Evolutionary conservation across 495 filamentous ascomycete species (phyloP).

Genomic region (Neohortaea acidophila): DNA sequence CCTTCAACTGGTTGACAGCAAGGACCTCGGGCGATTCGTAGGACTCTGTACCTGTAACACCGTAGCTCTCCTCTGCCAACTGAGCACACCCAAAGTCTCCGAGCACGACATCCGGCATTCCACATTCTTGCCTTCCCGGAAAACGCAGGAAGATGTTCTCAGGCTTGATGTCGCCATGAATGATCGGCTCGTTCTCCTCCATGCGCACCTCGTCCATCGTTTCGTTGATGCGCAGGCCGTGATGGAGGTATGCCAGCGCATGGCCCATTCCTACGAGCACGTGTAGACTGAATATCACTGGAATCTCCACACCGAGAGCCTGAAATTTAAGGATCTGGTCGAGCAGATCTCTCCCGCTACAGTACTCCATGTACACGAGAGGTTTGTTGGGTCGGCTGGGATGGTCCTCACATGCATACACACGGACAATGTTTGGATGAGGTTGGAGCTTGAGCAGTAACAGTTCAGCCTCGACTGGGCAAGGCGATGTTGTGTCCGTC

Average conservation of each 20-base stretch:
- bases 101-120: conserved; percentile 8
- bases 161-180: conserved; percentile 90
- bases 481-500: neutral
- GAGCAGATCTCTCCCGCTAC: conserved; percentile 6
- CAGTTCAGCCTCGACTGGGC: neutral
- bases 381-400: too few species aligned
- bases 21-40: conserved; percentile 3
- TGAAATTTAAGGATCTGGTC: neutral
- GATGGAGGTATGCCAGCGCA: conserved; percentile 6
- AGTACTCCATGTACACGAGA: conserved; percentile 7
- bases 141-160: conserved; percentile 78
- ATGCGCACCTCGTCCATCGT: neutral
- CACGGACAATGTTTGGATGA: neutral
- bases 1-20: neutral
- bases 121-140: neutral
- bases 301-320: neutral
- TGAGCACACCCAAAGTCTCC: conserved; percentile 5
- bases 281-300: conserved; percentile 6
- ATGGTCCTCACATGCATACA: too few species aligned
- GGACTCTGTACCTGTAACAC: conserved; percentile 2
- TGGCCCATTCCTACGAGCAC: conserved; percentile 1
- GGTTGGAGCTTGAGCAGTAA: neutral
- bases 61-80: neutral
- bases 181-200: conserved; percentile 35
- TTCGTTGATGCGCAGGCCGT: neutral